Evolutionary conservation across 75 land plant genomes (phyloP), one percentile per base, ranked within the genome.

Genomic region (Isoetes taiwanensis): DNA sequence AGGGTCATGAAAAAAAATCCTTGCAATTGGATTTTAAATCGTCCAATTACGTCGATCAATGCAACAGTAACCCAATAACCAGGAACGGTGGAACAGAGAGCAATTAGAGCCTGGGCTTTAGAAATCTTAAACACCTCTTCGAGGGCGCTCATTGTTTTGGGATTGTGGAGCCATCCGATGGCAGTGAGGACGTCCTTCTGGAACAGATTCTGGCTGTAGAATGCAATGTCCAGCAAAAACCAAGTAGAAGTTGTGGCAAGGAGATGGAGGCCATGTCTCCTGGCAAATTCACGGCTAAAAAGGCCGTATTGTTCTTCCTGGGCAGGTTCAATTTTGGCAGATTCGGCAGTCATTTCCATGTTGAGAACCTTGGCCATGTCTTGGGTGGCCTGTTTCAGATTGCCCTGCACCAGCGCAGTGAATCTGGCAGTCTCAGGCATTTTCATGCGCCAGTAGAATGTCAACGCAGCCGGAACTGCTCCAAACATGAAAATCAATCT

Each of bases 151-250:
- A 63, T 39, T 17, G 41, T 19, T 21, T 16, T 14, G 9, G 62
- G 34, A 0, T 21, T 0, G 0, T 59, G 56, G 27, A 71, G 53
- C 64, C 58, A 50, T 2, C 78, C 78, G 8, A 58, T 52, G 11
- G 50, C 39, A 5, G 41, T 17, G 67, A 66, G 76, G 14, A 79
- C 71, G 32, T 62, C 38, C 43, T 75, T 70, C 68, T 79, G 83
- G 58, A 76, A 76, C 33, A 83, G 79, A 60, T 80, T 79, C 69
- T 61, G 65, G 63, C 73, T 72, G 71, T 82, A 82, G 37, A 34
- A 56, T 3, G 57, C 37, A 21, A 56, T 34, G 34, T 38, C 57
- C 2, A 38, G 37, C 61, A 46, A 19, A 64, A 19, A 73, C 34
- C 21, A 63, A 63, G 60, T 59, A 63, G 6, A 28, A 10, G 66